Percentiles rank a stretch among this genome's conserved stretches.
Conservation (phyloP, 176 grass and related monocot genomes). For the Triticum aestivum region IWGSC_CS_RefSeq_v2.1 NC_057798.1:536217143-536217642, state of each 20-base stretch:
- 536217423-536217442: not conserved
- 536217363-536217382: not conserved
- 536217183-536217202: not conserved
- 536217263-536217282: not conserved
- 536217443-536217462: conserved; percentile 9
- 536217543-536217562: not conserved
- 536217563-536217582: not conserved
- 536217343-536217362: not conserved
- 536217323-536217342: not conserved
- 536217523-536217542: not conserved
- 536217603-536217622: not conserved
- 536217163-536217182: not conserved
- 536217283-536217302: not conserved
- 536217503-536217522: not conserved
- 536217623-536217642: not conserved
- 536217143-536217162: conserved; percentile 5
- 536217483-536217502: not conserved
- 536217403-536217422: not conserved
- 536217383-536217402: not conserved
- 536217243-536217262: not conserved
- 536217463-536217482: not conserved
- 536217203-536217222: not conserved
- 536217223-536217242: not conserved
- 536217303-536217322: not conserved
- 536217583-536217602: not conserved